phyloP scores from a whole-genome alignment of 2,329 filamentous ascomycete species.

The Hortaea werneckii region DNA sequence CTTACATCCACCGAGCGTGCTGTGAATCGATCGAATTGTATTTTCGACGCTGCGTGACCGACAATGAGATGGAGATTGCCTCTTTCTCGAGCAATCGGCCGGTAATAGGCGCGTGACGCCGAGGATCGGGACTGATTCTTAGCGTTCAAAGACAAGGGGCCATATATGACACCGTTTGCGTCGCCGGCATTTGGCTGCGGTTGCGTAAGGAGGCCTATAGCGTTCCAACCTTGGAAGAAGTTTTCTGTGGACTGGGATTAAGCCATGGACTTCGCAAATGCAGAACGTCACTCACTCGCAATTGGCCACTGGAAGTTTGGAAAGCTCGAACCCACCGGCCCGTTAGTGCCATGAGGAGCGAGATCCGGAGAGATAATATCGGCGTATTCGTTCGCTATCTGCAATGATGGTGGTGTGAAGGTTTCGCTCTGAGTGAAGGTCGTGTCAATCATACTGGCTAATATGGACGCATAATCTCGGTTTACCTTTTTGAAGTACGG shows the following conservation, averaged over 20 bases:
- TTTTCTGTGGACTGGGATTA: slow-evolving; percentile 27
- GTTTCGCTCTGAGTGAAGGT: neutral
- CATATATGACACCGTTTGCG: slow-evolving; percentile 22
- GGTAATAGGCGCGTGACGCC: slow-evolving; percentile 5
- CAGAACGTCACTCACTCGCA: slow-evolving; percentile 15
- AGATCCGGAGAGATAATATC: too few relatives aligned
- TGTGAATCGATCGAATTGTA: too few relatives aligned
- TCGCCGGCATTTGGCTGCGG: slow-evolving; percentile 26
- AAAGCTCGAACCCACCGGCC: neutral
- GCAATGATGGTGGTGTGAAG: slow-evolving; percentile 10
- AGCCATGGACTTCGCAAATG: slow-evolving; percentile 32
- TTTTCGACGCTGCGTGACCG: too few relatives aligned
- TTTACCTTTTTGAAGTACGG: slow-evolving; percentile 16
- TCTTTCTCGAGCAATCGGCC: slow-evolving; percentile 25
- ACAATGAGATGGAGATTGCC: slow-evolving; percentile 17
- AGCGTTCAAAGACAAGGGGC: slow-evolving; percentile 1
- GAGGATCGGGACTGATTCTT: slow-evolving; percentile 3
- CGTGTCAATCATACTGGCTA: too few relatives aligned
- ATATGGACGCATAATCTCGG: too few relatives aligned
- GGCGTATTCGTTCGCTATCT: slow-evolving; percentile 10
- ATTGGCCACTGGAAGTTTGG: slow-evolving; percentile 26
- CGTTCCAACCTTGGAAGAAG: slow-evolving; percentile 26
- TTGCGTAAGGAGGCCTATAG: slow-evolving; percentile 26
- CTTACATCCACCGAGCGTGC: too few relatives aligned
- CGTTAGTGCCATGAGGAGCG: too few relatives aligned